Conservation (phyloP, 371 early-diverging fungal species). For the Chytridiales sp. region DNA sequence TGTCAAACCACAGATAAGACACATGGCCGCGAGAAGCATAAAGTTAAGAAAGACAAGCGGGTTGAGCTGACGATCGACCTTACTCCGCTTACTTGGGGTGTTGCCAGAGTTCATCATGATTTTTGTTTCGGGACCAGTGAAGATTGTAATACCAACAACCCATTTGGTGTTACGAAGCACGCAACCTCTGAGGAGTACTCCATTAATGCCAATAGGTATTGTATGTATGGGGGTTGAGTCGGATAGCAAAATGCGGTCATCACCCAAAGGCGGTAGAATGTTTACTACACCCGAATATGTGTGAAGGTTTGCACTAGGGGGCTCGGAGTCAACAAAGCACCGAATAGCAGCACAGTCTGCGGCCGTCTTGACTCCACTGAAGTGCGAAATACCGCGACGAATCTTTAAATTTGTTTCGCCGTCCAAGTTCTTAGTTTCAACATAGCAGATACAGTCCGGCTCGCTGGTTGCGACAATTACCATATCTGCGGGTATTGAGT, state of each 20-base stretch:
- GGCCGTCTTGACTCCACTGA: slow-evolving; percentile 33
- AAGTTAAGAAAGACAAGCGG: slow-evolving; percentile 83
- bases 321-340: slow-evolving; percentile 43
- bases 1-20: slow-evolving; percentile 58
- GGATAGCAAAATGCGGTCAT: neutral
- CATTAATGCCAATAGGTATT: slow-evolving; percentile 33
- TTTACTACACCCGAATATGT: slow-evolving; percentile 36
- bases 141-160: slow-evolving; percentile 81
- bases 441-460: slow-evolving; percentile 52
- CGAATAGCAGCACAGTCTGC: slow-evolving; percentile 32
- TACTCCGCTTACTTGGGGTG: slow-evolving; percentile 91
- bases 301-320: slow-evolving; percentile 46
- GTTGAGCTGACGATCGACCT: slow-evolving; percentile 92
- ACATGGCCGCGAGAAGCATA: slow-evolving; percentile 68
- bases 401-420: slow-evolving; percentile 63
- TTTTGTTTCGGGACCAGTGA: slow-evolving; percentile 93
- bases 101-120: slow-evolving; percentile 86
- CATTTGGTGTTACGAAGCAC: slow-evolving; percentile 86
- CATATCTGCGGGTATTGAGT: slow-evolving; percentile 71
- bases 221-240: neutral
- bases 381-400: slow-evolving; percentile 37
- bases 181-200: slow-evolving; percentile 86
- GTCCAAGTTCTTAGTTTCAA: slow-evolving; percentile 69
- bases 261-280: slow-evolving; percentile 7
- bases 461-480: slow-evolving; percentile 54